Evolutionary conservation across 2,329 filamentous ascomycete genomes (phyloP), one percentile per base, ranked within the genome.

Genomic region (Phialemonium atrogriseum): DNA sequence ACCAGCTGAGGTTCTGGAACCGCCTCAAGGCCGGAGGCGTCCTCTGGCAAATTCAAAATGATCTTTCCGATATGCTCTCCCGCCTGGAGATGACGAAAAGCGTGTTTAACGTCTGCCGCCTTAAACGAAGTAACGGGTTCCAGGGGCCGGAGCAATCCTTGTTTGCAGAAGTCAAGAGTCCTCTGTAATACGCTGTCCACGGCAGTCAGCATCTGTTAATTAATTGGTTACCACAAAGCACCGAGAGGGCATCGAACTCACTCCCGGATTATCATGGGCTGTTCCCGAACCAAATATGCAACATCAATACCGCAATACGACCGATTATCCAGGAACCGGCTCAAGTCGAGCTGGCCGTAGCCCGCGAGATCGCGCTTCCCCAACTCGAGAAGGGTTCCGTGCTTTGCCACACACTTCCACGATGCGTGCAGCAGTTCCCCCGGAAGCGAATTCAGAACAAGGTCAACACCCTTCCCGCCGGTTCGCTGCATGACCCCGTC

Each of bases 311-410:
- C n/a, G n/a, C n/a, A n/a, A n/a, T n/a, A n/a, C n/a, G n/a, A n/a
- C n/a, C n/a, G n/a, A n/a, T n/a, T n/a, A n/a, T n/a, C n/a, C n/a
- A n/a, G n/a, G n/a, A n/a, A n/a, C n/a, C n/a, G n/a, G n/a, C n/a
- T n/a, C n/a, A n/a, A n/a, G n/a, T n/a, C 7, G 7, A 26, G 24
- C 24, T 7, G 12, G 7, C 7, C 43, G 10, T 57, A 51, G 13
- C 48, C 47, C 4, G 44, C 11, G 7, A 59, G 37, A 27, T 60
- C 56, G 10, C 46, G 43, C 26, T 54, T 55, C 2, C 54, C 55
- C 12, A 61, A 48, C 31, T 62, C 58, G 0, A 62, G 20, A 33
- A 62, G 50, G 1, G 29, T 44, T 2, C 59, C 59, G 19, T 42
- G 52, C 11, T 41, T n/a, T 3, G 57, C 52, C 4, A 62, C 43